phyloP scores from a whole-genome alignment of 2,329 filamentous ascomycete genomes.

The Curvularia spicifera region DNA sequence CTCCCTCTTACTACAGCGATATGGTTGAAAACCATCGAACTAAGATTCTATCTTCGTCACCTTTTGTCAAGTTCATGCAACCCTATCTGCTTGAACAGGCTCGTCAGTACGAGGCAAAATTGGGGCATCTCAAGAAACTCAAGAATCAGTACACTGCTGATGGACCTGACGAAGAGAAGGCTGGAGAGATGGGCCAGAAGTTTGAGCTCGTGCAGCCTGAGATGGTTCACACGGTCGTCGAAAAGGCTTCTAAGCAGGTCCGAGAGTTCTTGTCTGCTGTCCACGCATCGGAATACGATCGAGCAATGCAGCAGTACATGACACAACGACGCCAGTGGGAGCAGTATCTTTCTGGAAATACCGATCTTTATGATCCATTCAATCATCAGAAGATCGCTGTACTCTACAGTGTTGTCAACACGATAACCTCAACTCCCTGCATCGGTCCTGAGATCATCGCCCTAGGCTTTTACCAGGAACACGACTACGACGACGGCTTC shows the following conservation, averaged over 20 bases:
- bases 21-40: constrained; percentile 93
- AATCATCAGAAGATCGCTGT: constrained; percentile 97
- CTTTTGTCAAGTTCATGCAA: constrained; percentile 93
- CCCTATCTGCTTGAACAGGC: constrained; percentile 92
- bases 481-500: constrained; percentile 72
- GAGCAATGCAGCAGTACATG: constrained; percentile 89
- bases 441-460: constrained; percentile 88
- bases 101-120: constrained; percentile 83
- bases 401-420: constrained; percentile 91
- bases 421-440: constrained; percentile 90
- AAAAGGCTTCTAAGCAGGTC: constrained; percentile 81
- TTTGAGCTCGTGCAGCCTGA: constrained; percentile 94
- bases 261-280: constrained; percentile 94
- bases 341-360: constrained; percentile 85
- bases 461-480: constrained; percentile 92
- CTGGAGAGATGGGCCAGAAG: constrained; percentile 60
- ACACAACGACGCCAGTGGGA: constrained; percentile 97
- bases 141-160: constrained; percentile 69
- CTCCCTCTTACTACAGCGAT: constrained; percentile 92
- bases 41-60: constrained; percentile 91
- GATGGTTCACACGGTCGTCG: constrained; percentile 87
- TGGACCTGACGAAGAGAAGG: constrained; percentile 39
- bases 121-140: constrained; percentile 81
- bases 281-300: constrained; percentile 96
- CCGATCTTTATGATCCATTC: constrained; percentile 90